Evolutionary conservation across 129 eudicot species (phyloP).

Genomic region (Scalesia atractyloides): DNA sequence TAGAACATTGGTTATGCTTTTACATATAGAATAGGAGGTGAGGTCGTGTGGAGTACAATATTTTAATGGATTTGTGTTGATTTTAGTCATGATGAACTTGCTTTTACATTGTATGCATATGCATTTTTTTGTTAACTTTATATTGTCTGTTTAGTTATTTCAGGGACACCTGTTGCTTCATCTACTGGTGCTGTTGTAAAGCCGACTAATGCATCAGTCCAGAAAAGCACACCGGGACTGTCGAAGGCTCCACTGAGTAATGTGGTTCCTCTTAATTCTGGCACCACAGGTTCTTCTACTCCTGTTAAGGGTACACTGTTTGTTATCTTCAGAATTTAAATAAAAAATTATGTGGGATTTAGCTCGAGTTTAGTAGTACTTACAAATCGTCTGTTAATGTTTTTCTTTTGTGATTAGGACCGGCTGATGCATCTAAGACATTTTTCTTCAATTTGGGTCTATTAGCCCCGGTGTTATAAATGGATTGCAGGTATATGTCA

Average conservation of each 20-base stretch:
- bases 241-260: conserved; percentile 64
- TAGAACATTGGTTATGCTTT: no score
- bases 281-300: conserved; percentile 42
- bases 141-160: conserved; percentile 1
- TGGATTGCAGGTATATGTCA: conserved; percentile 65
- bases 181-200: conserved; percentile 44
- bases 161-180: conserved; percentile 54
- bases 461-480: conserved; percentile 67
- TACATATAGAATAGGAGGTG: no score
- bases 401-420: conserved; percentile 27
- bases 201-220: conserved; percentile 39
- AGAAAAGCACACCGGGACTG: conserved; percentile 51
- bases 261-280: conserved; percentile 34
- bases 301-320: conserved; percentile 55
- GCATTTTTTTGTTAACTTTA: not conserved
- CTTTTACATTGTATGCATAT: not conserved
- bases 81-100: no score
- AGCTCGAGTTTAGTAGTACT: not conserved
- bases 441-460: conserved; percentile 80
- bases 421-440: conserved; percentile 59
- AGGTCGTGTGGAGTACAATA: no score
- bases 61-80: no score
- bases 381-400: not conserved
- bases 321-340: not conserved
- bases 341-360: not conserved